Percentiles rank a stretch among this genome's conserved stretches.
Evolutionary conservation across 139 green algal genomes (phyloP).

Genomic region (Chloropicon primus): DNA sequence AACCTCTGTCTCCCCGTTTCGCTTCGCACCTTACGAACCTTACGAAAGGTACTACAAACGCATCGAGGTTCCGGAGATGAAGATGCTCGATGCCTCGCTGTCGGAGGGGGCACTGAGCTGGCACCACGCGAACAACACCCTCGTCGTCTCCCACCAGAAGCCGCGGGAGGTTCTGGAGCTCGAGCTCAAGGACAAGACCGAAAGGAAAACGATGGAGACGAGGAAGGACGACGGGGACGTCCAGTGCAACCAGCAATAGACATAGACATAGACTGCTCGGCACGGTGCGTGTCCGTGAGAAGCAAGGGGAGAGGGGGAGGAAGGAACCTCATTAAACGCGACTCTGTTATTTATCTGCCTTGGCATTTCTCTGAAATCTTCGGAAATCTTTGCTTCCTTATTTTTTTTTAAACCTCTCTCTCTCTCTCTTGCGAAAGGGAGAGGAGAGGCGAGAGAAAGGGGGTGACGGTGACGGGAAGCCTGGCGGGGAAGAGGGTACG

Average conservation of each 20-base stretch:
- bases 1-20: no score
- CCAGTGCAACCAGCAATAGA: constrained; percentile 25
- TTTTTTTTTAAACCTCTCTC: no score
- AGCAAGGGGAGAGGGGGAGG: no score
- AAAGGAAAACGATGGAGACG: not conserved
- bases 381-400: no score
- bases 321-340: no score
- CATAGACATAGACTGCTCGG: no score
- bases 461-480: not conserved
- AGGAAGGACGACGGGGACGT: constrained; percentile 22
- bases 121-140: constrained; percentile 27
- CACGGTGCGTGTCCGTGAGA: no score
- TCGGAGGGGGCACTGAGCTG: constrained; percentile 15
- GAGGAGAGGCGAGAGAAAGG: not conserved
- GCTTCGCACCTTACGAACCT: no score
- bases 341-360: no score
- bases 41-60: constrained; percentile 34
- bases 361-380: no score
- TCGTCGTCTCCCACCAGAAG: constrained; percentile 23
- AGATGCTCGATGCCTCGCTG: constrained; percentile 16
- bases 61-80: constrained; percentile 23
- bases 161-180: constrained; percentile 6
- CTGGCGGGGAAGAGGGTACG: not conserved
- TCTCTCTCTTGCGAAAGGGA: no score
- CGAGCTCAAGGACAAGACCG: constrained; percentile 12